phyloP scores from a whole-genome alignment of 805 yeast species.

The Spathaspora gorwiae region DNA sequence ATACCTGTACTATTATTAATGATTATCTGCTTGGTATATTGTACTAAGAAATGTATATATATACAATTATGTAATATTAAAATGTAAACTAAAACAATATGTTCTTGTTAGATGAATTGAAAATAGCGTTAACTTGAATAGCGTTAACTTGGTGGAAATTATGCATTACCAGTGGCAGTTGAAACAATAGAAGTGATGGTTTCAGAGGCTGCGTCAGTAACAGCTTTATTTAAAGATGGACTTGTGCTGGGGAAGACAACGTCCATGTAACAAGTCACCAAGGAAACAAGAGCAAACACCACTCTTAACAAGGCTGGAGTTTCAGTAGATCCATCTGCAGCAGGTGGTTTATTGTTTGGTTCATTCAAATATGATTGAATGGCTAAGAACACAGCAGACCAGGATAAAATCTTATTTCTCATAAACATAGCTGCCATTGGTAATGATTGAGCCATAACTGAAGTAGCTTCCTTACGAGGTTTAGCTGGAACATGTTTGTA shows the following conservation, averaged over 20 bases:
- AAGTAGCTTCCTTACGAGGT: constrained; percentile 39
- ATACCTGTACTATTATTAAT: not conserved
- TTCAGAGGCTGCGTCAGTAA: constrained; percentile 18
- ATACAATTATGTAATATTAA: no score
- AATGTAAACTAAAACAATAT: not conserved
- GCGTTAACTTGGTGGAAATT: no score
- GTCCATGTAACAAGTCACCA: constrained; percentile 53
- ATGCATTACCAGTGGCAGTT: constrained; percentile 3
- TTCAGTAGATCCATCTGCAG: constrained; percentile 26
- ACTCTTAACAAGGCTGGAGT: constrained; percentile 43
- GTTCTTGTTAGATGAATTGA: no score
- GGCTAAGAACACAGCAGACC: constrained; percentile 53
- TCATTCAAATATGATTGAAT: constrained; percentile 45
- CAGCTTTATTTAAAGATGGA: constrained; percentile 24
- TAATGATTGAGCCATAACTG: constrained; percentile 49
- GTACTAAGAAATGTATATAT: not conserved
- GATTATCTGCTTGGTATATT: no score
- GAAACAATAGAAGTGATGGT: constrained; percentile 11
- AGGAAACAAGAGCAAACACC: constrained; percentile 42
- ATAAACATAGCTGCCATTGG: constrained; percentile 70
- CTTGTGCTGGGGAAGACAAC: constrained; percentile 42
- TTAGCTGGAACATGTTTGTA: constrained; percentile 48
- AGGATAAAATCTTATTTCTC: constrained; percentile 52
- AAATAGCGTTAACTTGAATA: no score
- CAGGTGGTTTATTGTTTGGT: constrained; percentile 28